A percentile compares a stretch with the other conserved stretches of the same genome.
Evolutionary conservation across 345 rosid genomes (phyloP).

Genomic region (Brassica incana): DNA sequence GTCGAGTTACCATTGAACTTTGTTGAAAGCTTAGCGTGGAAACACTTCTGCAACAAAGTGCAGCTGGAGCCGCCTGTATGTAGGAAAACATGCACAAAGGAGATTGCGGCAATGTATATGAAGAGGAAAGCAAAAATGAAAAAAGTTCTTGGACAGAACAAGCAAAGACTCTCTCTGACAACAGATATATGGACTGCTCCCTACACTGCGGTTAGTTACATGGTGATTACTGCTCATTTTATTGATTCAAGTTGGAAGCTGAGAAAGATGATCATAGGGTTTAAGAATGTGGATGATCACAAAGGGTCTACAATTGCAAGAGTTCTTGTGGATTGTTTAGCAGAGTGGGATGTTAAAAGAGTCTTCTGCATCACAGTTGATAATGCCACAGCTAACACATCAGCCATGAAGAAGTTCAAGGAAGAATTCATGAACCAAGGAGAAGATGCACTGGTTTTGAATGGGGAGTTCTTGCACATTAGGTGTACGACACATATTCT

Average conservation of each 20-base stretch:
- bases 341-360: not conserved
- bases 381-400: not conserved
- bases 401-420: not conserved
- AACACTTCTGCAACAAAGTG: not conserved
- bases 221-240: not conserved
- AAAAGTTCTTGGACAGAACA: not conserved
- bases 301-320: not conserved
- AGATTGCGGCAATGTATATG: not conserved
- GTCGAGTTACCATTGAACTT: not conserved
- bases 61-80: not conserved
- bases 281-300: not conserved
- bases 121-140: not conserved
- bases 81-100: not conserved
- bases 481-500: not conserved
- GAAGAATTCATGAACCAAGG: not conserved
- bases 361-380: not conserved
- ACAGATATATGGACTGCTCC: not conserved
- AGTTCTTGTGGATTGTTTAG: not conserved
- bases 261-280: not conserved
- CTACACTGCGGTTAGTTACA: not conserved
- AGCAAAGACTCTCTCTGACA: not conserved
- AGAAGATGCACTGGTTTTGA: not conserved
- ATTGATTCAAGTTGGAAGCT: not conserved
- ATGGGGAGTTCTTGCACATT: not conserved
- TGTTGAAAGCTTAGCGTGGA: not conserved